phyloP scores from a whole-genome alignment of 768 basidiomycete genomes.

The Naganishia randhawae region DNA sequence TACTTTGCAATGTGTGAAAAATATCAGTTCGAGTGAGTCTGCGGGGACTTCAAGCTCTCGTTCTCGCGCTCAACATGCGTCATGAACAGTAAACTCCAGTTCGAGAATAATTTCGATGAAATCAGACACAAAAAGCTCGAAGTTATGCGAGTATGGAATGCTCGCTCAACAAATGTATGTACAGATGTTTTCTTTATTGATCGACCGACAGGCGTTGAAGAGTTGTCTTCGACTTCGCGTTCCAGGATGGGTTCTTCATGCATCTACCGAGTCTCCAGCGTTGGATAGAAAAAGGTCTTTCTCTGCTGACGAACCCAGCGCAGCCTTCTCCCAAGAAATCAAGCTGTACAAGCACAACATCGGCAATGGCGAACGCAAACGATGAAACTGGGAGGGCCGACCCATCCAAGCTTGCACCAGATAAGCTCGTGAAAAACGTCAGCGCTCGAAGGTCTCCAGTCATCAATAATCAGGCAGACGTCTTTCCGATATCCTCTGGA shows the following conservation, averaged over 20 bases:
- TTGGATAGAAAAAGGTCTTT: conserved; percentile 13
- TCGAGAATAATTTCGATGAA: background rate
- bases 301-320: background rate
- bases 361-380: background rate
- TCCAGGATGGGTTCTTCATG: conserved; percentile 29
- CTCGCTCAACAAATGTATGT: background rate
- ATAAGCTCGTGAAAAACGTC: background rate
- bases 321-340: background rate
- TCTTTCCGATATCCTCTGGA: background rate
- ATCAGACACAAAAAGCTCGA: conserved; percentile 20
- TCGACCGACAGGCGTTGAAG: background rate
- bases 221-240: background rate
- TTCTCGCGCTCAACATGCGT: no score
- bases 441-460: background rate
- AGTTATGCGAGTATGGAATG: conserved; percentile 9
- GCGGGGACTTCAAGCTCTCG: no score
- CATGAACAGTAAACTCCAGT: conserved; percentile 5
- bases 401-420: background rate
- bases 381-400: no score
- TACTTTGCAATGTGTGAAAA: background rate
- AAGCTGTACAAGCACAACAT: background rate
- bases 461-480: no score
- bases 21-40: conserved; percentile 15
- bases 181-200: background rate
- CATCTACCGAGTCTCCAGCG: background rate